These are phyloP conservation scores for Chlamydomonas schloesseri DNA, from an alignment of 139 green algal species.

Conservation along the genomic window DNA sequence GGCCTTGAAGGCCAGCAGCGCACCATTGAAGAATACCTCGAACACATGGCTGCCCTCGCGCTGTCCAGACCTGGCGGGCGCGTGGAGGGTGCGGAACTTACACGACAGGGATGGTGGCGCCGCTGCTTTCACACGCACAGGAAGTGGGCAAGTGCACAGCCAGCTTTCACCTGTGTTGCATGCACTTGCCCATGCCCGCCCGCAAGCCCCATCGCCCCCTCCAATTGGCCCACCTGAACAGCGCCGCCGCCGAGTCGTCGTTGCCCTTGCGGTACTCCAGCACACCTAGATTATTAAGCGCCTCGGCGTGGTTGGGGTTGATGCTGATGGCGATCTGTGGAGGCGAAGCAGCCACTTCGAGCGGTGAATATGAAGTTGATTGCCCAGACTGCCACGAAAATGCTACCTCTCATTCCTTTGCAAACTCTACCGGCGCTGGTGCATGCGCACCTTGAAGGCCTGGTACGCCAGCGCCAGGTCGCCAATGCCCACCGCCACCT, in stretches of 20 bases:
- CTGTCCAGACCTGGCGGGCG: constrained; percentile 53
- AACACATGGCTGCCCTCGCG: constrained; percentile 60
- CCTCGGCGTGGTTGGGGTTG: constrained; percentile 79
- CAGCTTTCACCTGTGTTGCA: too few relatives aligned
- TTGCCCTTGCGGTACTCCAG: constrained; percentile 77
- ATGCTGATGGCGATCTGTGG: constrained; percentile 75
- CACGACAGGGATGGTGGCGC: too few relatives aligned
- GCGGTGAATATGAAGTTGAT: too few relatives aligned
- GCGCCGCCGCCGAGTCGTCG: constrained; percentile 57
- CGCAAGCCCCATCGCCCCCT: not conserved
- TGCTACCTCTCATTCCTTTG: too few relatives aligned
- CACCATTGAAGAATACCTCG: constrained; percentile 84
- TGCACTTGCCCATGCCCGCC: too few relatives aligned
- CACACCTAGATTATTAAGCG: constrained; percentile 84
- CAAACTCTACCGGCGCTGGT: too few relatives aligned
- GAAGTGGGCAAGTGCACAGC: too few relatives aligned
- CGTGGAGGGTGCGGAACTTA: not conserved
- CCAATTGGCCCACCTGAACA: constrained; percentile 3
- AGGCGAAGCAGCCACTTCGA: too few relatives aligned
- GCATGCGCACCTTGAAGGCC: constrained; percentile 55
- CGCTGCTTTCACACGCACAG: too few relatives aligned
- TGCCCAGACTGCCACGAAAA: too few relatives aligned
- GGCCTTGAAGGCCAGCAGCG: constrained; percentile 72
- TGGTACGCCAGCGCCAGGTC: constrained; percentile 82
- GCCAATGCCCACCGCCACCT: constrained; percentile 81